Conservation (phyloP, 2,329 filamentous ascomycete genomes). For the Teratosphaeriaceae sp. region DNA sequence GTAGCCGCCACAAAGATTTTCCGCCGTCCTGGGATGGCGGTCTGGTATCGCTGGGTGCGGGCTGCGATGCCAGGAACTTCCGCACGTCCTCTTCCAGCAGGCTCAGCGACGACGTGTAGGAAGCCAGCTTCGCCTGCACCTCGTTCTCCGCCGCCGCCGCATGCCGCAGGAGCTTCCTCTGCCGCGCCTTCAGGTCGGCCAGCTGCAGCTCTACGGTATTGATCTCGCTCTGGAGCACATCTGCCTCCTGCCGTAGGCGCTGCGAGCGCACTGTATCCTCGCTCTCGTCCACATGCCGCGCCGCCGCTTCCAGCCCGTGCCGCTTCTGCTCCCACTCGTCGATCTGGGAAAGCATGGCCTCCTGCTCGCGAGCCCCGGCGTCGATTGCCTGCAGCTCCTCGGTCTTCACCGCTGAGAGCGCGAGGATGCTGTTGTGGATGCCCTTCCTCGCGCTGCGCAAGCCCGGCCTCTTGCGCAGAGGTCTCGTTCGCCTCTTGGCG, state of each 20-base stretch:
- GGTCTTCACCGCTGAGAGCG: constrained; percentile 58
- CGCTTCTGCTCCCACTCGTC: constrained; percentile 54
- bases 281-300: constrained; percentile 49
- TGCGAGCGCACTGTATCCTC: constrained; percentile 52
- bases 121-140: constrained; percentile 64
- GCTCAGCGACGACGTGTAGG: constrained; percentile 60
- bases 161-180: constrained; percentile 52
- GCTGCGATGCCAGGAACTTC: constrained; percentile 43
- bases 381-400: constrained; percentile 60
- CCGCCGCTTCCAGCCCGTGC: constrained; percentile 47
- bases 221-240: constrained; percentile 56
- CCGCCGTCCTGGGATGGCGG: constrained; percentile 11
- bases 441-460: constrained; percentile 59
- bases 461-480: constrained; percentile 47
- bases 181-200: constrained; percentile 52
- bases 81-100: constrained; percentile 59
- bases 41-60: constrained; percentile 6
- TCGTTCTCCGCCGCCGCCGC: constrained; percentile 59
- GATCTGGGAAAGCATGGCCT: constrained; percentile 53
- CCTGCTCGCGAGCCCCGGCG: constrained; percentile 50
- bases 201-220: constrained; percentile 58
- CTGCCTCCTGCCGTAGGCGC: constrained; percentile 45
- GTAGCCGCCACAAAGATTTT: constrained; percentile 41
- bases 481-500: constrained; percentile 42
- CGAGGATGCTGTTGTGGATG: constrained; percentile 56